A percentile compares a stretch with the other conserved stretches of the same genome.
Conservation (phyloP, 2,329 filamentous ascomycete genomes). For the Metarhizium guizhouense region DNA sequence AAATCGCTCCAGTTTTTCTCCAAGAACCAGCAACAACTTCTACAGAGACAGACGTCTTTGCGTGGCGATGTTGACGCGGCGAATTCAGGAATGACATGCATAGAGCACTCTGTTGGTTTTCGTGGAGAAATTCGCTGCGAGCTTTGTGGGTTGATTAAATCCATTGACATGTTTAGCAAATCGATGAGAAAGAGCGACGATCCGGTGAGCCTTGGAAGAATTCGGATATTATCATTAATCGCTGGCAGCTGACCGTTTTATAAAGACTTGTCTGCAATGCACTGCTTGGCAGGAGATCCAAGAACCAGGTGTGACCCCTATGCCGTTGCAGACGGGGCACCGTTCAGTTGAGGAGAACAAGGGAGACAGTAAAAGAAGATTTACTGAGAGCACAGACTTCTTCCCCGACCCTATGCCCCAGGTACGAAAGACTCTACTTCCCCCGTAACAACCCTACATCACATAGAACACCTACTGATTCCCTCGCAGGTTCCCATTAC, state of each 20-base stretch:
- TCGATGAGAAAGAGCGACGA: slow-evolving; percentile 17
- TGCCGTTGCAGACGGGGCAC: slow-evolving; percentile 22
- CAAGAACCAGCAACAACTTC: slow-evolving; percentile 19
- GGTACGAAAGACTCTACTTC: slow-evolving; percentile 8
- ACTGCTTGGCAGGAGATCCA: slow-evolving; percentile 26
- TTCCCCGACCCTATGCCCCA: slow-evolving; percentile 13
- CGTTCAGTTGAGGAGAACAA: slow-evolving; percentile 21
- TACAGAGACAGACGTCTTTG: slow-evolving; percentile 12
- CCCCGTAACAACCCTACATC: background rate
- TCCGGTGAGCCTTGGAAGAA: slow-evolving; percentile 16
- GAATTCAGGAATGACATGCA: slow-evolving; percentile 27
- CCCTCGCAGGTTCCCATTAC: slow-evolving; percentile 18
- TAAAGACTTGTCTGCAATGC: slow-evolving; percentile 23
- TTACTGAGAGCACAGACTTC: slow-evolving; percentile 15
- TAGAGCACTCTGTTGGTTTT: slow-evolving; percentile 20
- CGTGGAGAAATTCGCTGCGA: slow-evolving; percentile 20
- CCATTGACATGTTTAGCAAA: slow-evolving; percentile 21
- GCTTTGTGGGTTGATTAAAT: slow-evolving; percentile 20
- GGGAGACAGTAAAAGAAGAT: slow-evolving; percentile 3
- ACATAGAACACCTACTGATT: slow-evolving; percentile 5
- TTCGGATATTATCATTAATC: background rate
- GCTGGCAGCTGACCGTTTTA: background rate
- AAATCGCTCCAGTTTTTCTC: slow-evolving; percentile 23
- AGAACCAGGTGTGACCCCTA: slow-evolving; percentile 22
- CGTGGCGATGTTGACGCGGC: slow-evolving; percentile 15